Conservation (phyloP, 352 stramenopile species). For the Halophytophthora batemanensis region DNA sequence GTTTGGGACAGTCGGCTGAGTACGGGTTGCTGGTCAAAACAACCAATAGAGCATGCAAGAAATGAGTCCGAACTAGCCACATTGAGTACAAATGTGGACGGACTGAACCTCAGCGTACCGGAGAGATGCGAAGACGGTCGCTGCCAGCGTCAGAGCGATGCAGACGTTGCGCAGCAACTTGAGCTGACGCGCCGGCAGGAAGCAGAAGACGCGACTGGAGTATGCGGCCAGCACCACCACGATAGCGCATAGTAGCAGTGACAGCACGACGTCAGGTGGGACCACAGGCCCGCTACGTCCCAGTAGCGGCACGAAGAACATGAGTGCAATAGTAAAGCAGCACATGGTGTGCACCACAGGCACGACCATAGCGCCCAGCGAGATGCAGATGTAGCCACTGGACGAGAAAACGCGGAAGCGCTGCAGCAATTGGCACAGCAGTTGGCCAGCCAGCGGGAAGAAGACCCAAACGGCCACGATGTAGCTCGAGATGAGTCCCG, state of each 20-base stretch:
- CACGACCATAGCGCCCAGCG: conserved; percentile 43
- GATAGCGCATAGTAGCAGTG: conserved; percentile 45
- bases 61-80: too few relatives aligned
- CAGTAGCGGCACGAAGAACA: conserved; percentile 77
- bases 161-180: conserved; percentile 34
- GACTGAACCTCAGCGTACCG: too few relatives aligned
- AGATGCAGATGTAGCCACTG: conserved; percentile 44
- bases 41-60: neutral
- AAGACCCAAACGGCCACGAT: conserved; percentile 57
- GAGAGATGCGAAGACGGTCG: conserved; percentile 45
- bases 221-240: conserved; percentile 56
- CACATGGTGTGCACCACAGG: conserved; percentile 62
- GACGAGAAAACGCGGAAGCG: conserved; percentile 34
- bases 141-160: conserved; percentile 31
- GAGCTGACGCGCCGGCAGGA: conserved; percentile 45
- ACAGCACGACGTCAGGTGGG: conserved; percentile 55
- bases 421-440: conserved; percentile 38
- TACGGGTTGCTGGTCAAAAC: conserved; percentile 68
- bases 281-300: conserved; percentile 52
- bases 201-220: conserved; percentile 70
- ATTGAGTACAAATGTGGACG: too few relatives aligned
- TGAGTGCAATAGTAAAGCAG: conserved; percentile 51
- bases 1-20: conserved; percentile 64
- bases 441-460: conserved; percentile 56
- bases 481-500: conserved; percentile 58